Evolutionary conservation across 2,329 filamentous ascomycete genomes (phyloP).

Genomic region (Epichloe uncinata): DNA sequence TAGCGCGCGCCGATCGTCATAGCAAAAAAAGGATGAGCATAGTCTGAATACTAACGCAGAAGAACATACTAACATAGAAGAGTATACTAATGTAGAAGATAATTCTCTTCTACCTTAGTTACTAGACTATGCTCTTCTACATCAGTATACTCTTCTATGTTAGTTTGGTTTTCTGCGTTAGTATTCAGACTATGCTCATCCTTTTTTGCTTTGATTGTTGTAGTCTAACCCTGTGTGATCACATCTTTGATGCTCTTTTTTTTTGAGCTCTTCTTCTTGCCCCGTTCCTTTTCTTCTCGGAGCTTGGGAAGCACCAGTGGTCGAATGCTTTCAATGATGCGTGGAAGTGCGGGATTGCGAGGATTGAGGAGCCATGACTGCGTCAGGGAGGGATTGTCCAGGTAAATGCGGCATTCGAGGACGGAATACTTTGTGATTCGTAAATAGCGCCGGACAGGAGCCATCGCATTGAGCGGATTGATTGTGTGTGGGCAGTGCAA

Average conservation of each 20-base stretch:
- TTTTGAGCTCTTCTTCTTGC: constrained; percentile 51
- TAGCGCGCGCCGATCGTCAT: too few relatives aligned
- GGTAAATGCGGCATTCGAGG: constrained; percentile 91
- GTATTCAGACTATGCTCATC: too few relatives aligned
- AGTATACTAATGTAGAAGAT: too few relatives aligned
- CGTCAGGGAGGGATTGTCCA: constrained; percentile 75
- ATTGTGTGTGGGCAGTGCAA: background rate
- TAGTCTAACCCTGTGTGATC: constrained; percentile 55
- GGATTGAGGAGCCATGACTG: constrained; percentile 75
- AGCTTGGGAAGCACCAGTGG: constrained; percentile 84
- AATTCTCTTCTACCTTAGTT: too few relatives aligned
- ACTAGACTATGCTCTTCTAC: too few relatives aligned
- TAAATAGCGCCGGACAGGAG: constrained; percentile 77
- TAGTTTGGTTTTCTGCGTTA: too few relatives aligned
- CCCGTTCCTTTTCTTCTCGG: constrained; percentile 61
- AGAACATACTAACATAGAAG: too few relatives aligned
- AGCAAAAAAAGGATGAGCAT: too few relatives aligned
- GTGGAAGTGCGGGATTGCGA: constrained; percentile 61
- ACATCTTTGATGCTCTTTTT: constrained; percentile 82
- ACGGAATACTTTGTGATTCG: constrained; percentile 88
- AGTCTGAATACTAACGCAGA: too few relatives aligned
- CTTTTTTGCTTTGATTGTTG: background rate
- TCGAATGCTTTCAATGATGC: constrained; percentile 72
- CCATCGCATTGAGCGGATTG: constrained; percentile 40
- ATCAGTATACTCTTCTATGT: too few relatives aligned